Evolutionary conservation across 805 yeast species (phyloP), one percentile per base, ranked within the genome.

Genomic region (Kodamaea kakaduensis): DNA sequence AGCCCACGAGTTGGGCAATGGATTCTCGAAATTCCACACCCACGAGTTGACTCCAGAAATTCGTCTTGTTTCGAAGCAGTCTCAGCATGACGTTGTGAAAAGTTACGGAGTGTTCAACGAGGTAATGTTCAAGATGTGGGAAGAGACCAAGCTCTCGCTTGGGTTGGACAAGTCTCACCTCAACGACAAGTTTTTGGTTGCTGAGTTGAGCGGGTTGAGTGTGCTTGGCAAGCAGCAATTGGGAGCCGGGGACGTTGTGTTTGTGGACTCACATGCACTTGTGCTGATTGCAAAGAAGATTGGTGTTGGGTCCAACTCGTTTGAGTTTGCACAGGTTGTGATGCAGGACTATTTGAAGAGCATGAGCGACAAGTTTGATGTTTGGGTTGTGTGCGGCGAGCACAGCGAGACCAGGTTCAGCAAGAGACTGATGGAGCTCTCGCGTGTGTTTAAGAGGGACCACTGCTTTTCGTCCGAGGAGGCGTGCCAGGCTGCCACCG

Each of bases 151-250:
- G 38, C 40, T 34, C 15, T 16, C 29, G 10, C 29, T 26, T 16
- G 38, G 31, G 25, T 32, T 24, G 31, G 30, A 34, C 15, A 31
- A 25, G 22, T 9, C 15, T 14, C 48, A 59, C 26, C 62, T 72
- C 37, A 67, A 61, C 47, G 77, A 73, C 45, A 64, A 67, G 43
- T 45, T 55, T n/a, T 74, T 66, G 52, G 68, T 72, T 40, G 64
- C 57, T 37, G 79, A 75, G 47, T 46, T 74, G 37, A 56, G 71
- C 25, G 30, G 47, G 5, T 23, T 53, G 10, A 38, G 49, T 8
- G 24, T 36, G 2, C 16, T 36, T 17, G 18, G 23, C 27, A 25
- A 36, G 16, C 39, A 36, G n/a, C 18, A 12, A 15, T 17, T 20
- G 10, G 17, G 24, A 13, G 30, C 23, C 2, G 32, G 42, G 3